Evolutionary conservation across 805 yeast species (phyloP).

Genomic region (Candida tammaniensis): DNA sequence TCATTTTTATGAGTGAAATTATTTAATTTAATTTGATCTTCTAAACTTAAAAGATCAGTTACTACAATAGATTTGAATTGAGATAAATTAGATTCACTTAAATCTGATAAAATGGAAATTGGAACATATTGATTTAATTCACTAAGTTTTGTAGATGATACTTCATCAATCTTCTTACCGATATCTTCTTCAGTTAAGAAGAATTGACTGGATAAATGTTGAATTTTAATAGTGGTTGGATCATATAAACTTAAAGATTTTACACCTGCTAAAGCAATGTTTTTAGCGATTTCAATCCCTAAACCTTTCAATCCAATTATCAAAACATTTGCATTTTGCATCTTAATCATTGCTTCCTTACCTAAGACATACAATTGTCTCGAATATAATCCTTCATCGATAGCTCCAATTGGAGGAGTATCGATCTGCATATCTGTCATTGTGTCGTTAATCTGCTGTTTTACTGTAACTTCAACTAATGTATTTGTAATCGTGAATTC

Average conservation of each 20-base stretch:
- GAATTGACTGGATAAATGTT: constrained; percentile 87
- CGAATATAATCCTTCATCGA: constrained; percentile 93
- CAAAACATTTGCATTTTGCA: constrained; percentile 92
- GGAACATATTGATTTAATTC: constrained; percentile 93
- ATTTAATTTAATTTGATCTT: constrained; percentile 74
- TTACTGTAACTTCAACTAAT: not conserved
- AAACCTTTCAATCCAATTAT: constrained; percentile 88
- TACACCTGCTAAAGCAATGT: constrained; percentile 96
- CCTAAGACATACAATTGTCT: constrained; percentile 96
- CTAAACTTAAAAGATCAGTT: constrained; percentile 63
- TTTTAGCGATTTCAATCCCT: constrained; percentile 95
- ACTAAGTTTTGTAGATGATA: constrained; percentile 63
- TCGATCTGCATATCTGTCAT: constrained; percentile 40
- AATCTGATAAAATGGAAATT: constrained; percentile 57
- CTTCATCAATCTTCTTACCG: constrained; percentile 74
- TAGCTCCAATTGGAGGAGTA: constrained; percentile 42
- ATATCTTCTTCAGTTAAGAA: constrained; percentile 69
- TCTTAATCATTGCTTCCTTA: constrained; percentile 95
- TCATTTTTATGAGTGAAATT: constrained; percentile 67
- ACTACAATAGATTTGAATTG: constrained; percentile 79
- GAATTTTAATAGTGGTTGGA: constrained; percentile 61
- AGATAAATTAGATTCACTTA: constrained; percentile 52
- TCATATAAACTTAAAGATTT: constrained; percentile 85
- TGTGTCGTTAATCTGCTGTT: too few relatives aligned
- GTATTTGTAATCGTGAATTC: not conserved